Conservation (phyloP, 2,329 filamentous ascomycete species). For the Aspergillus ochraceoroseus region DNA sequence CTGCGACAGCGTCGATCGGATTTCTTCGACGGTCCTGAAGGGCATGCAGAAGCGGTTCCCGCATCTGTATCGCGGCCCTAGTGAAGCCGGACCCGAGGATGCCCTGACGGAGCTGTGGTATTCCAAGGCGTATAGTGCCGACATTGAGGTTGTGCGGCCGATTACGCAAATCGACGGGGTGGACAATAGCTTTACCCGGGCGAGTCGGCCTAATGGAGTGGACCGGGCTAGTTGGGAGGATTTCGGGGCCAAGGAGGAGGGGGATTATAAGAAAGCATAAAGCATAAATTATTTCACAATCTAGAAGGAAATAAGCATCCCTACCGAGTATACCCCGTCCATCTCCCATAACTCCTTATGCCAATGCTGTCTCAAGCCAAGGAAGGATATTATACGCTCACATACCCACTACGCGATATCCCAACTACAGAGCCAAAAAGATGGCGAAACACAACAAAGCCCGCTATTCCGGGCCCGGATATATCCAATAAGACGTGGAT, state of each 20-base stretch:
- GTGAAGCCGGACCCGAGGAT: slow-evolving; percentile 31
- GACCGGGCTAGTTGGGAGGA: slow-evolving; percentile 12
- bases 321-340: too few species aligned
- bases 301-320: too few species aligned
- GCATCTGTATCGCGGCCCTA: slow-evolving; percentile 47
- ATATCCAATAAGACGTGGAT: too few species aligned
- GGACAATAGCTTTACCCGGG: slow-evolving; percentile 11
- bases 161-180: slow-evolving; percentile 14
- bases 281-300: too few species aligned
- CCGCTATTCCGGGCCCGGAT: too few species aligned
- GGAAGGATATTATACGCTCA: too few species aligned
- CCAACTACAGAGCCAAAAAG: too few species aligned
- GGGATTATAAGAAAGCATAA: slow-evolving; percentile 17
- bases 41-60: slow-evolving; percentile 52
- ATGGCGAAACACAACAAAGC: too few species aligned
- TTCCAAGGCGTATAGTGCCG: slow-evolving; percentile 5
- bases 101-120: slow-evolving; percentile 42
- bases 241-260: slow-evolving; percentile 3
- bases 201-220: slow-evolving; percentile 13
- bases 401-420: too few species aligned
- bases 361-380: too few species aligned
- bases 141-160: slow-evolving; percentile 14
- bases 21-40: slow-evolving; percentile 56
- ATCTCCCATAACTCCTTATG: too few species aligned
- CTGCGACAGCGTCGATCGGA: slow-evolving; percentile 61